These are phyloP conservation scores for Triangularia setosa DNA, from an alignment of 2,329 filamentous ascomycete species.

Conservation along the genomic window DNA sequence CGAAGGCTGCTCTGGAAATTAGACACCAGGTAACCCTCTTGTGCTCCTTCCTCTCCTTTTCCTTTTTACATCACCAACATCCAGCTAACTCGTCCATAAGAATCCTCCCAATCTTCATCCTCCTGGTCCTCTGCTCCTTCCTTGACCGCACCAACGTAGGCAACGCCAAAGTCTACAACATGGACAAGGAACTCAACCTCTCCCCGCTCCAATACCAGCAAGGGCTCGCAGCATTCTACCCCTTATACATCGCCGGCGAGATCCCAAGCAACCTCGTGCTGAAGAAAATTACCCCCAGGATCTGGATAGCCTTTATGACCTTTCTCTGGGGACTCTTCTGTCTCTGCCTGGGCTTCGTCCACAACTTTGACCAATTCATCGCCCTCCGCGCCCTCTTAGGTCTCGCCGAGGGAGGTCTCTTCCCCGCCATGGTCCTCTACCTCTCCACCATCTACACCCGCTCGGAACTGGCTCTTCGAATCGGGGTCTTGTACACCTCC, in stretches of 20 bases:
- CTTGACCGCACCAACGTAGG: conserved; percentile 68
- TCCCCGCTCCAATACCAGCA: conserved; percentile 60
- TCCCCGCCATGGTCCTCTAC: conserved; percentile 41
- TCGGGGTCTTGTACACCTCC: conserved; percentile 13
- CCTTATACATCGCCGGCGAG: conserved; percentile 57
- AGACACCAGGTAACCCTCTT: conserved; percentile 43
- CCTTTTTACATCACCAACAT: not conserved
- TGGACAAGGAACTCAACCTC: conserved; percentile 56
- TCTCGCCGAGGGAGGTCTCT: conserved; percentile 37
- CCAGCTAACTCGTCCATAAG: conserved; percentile 12
- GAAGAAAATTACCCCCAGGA: conserved; percentile 35
- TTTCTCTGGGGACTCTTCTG: conserved; percentile 44
- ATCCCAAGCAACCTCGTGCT: conserved; percentile 49
- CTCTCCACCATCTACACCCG: conserved; percentile 48
- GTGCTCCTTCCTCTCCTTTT: not conserved
- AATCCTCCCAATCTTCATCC: conserved; percentile 43
- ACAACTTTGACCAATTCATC: conserved; percentile 37
- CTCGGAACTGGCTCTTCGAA: conserved; percentile 1
- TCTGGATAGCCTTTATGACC: conserved; percentile 38
- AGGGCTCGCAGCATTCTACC: conserved; percentile 62
- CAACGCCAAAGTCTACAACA: conserved; percentile 62
- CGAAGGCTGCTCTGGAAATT: conserved; percentile 49
- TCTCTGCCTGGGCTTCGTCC: conserved; percentile 45
- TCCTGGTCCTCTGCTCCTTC: conserved; percentile 62
- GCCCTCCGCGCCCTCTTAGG: conserved; percentile 40